These are phyloP conservation scores for Prototheca stagnorum DNA, from an alignment of 163 green algal species.

Conservation along the genomic window DNA sequence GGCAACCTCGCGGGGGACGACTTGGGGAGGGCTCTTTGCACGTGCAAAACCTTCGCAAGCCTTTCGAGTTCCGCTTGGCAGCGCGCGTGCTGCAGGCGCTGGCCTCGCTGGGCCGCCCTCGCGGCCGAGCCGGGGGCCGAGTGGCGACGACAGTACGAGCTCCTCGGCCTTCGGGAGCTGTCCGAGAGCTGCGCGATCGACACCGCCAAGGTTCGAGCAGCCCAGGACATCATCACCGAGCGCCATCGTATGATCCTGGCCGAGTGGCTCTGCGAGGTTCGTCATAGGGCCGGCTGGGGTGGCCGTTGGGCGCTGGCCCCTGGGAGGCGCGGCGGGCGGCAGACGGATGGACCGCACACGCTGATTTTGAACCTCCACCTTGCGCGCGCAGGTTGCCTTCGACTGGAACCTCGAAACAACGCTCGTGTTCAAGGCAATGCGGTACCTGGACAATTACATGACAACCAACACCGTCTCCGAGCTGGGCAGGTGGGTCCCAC, in stretches of 20 bases:
- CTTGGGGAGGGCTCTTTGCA: constrained; percentile 20
- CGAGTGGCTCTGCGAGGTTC: constrained; percentile 43
- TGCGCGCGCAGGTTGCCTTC: constrained; percentile 24
- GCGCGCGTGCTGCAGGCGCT: constrained; percentile 21
- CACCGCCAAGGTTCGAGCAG: constrained; percentile 5
- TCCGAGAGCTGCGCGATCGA: constrained; percentile 11
- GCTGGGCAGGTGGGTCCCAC: constrained; percentile 1
- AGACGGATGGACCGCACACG: no score
- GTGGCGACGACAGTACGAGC: constrained; percentile 29
- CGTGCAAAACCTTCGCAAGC: constrained; percentile 10
- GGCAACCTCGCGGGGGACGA: constrained; percentile 13
- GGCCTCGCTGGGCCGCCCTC: constrained; percentile 19
- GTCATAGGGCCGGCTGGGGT: background rate
- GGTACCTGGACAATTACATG: constrained; percentile 37
- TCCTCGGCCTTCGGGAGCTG: constrained; percentile 25
- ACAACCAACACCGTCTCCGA: constrained; percentile 6
- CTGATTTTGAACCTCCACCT: background rate
- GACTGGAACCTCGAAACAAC: constrained; percentile 35
- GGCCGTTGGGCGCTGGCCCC: no score
- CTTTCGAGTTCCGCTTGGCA: constrained; percentile 14
- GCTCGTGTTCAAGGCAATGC: constrained; percentile 33
- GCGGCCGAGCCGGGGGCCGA: constrained; percentile 9
- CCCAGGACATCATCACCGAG: constrained; percentile 23
- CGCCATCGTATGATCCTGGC: constrained; percentile 26
- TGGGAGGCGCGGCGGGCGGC: no score